Evolutionary conservation across 306 rosid genomes (phyloP).

Genomic region (Quercus glauca): DNA sequence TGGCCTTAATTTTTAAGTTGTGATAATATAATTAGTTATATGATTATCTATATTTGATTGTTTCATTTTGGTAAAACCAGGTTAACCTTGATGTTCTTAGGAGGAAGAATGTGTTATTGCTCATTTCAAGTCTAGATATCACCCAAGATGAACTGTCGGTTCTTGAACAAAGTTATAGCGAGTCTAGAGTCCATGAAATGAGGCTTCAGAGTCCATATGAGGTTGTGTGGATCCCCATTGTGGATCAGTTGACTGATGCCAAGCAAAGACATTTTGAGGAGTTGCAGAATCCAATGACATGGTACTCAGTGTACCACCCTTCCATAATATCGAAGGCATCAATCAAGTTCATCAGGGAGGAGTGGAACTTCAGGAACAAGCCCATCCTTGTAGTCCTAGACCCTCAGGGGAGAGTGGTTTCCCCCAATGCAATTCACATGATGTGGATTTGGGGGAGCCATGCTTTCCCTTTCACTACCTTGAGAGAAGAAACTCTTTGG

Average conservation of each 20-base stretch:
- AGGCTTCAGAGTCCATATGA: conserved; percentile 43
- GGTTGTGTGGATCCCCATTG: conserved; percentile 59
- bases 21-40: too few species aligned
- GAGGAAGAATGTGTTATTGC: conserved; percentile 61
- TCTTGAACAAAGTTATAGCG: conserved; percentile 61
- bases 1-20: too few species aligned
- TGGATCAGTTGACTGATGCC: conserved; percentile 40
- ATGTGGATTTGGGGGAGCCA: conserved; percentile 74
- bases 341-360: conserved; percentile 37
- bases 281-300: conserved; percentile 40
- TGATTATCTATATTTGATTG: too few species aligned
- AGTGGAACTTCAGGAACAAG: conserved; percentile 59
- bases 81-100: conserved; percentile 55
- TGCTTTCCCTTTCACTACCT: conserved; percentile 64
- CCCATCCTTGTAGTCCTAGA: conserved; percentile 66
- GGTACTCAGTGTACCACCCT: conserved; percentile 55
- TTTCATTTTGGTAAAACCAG: conserved; percentile 37
- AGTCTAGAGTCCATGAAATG: conserved; percentile 42
- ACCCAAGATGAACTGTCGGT: conserved; percentile 48
- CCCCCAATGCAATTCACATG: conserved; percentile 75
- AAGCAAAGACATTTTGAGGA: conserved; percentile 35
- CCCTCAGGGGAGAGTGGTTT: conserved; percentile 55
- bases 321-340: conserved; percentile 49
- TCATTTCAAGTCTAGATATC: conserved; percentile 55
- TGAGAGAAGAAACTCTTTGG: conserved; percentile 60